These are phyloP conservation scores for Echites panduratus DNA, from an alignment of 257 asterid species.

Conservation along the genomic window DNA sequence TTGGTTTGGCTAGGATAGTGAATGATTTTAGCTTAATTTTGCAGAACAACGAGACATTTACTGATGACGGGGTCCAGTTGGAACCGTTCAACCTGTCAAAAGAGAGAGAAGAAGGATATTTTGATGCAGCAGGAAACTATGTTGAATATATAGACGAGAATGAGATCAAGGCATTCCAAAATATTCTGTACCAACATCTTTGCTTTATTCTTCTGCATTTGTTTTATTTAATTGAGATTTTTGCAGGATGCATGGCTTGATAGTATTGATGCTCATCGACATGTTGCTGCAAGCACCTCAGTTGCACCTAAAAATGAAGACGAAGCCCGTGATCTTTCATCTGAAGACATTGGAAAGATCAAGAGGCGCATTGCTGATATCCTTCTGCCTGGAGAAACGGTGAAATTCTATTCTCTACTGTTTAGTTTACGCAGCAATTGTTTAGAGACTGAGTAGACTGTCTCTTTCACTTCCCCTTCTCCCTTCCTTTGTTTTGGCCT, in stretches of 20 bases:
- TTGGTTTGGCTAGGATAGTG: slow-evolving; percentile 5
- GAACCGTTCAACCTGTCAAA: slow-evolving; percentile 81
- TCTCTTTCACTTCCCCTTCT: not conserved
- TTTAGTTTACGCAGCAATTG: slow-evolving; percentile 4
- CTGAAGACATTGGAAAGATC: slow-evolving; percentile 69
- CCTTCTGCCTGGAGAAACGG: slow-evolving; percentile 93
- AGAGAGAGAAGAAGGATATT: slow-evolving; percentile 97
- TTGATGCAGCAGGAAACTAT: slow-evolving; percentile 84
- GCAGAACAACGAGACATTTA: slow-evolving; percentile 72
- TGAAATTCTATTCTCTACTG: slow-evolving; percentile 24
- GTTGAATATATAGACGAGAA: slow-evolving; percentile 62
- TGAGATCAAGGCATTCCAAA: slow-evolving; percentile 61
- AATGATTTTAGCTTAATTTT: slow-evolving; percentile 21
- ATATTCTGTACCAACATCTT: slow-evolving; percentile 10
- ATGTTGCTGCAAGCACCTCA: slow-evolving; percentile 32
- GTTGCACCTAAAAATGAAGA: slow-evolving; percentile 32
- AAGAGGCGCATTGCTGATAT: slow-evolving; percentile 84
- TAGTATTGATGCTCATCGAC: slow-evolving; percentile 49
- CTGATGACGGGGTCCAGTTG: slow-evolving; percentile 63
- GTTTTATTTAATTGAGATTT: not conserved
- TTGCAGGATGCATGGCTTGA: slow-evolving; percentile 99
- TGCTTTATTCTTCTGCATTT: not conserved
- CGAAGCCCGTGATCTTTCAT: slow-evolving; percentile 55
- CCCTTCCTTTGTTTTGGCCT: not conserved
- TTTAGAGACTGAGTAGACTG: not conserved